These are phyloP conservation scores for Sphaerostilbella broomeana DNA, from an alignment of 2,329 filamentous ascomycete genomes.

Conservation along the genomic window DNA sequence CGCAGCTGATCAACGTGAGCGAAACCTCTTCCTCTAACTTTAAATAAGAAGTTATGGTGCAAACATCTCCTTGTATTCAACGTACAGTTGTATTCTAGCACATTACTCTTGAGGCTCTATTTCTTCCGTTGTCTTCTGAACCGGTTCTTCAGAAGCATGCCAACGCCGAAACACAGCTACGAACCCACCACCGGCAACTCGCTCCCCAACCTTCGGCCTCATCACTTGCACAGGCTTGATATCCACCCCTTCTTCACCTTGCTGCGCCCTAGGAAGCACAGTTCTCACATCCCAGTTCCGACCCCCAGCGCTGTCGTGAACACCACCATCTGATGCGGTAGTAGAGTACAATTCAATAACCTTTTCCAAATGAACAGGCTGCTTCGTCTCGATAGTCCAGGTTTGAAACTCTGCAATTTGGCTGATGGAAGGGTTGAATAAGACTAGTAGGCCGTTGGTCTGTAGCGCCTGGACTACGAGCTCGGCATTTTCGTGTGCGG, in stretches of 20 bases:
- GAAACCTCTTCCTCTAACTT: not conserved
- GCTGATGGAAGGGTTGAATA: slow-evolving; percentile 73
- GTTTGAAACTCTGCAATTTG: slow-evolving; percentile 59
- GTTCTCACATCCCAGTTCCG: slow-evolving; percentile 58
- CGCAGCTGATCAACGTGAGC: too few species aligned
- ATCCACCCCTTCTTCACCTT: slow-evolving; percentile 16
- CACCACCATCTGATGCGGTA: slow-evolving; percentile 33
- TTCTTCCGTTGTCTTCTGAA: slow-evolving; percentile 3
- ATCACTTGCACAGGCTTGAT: slow-evolving; percentile 31
- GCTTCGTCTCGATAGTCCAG: slow-evolving; percentile 41
- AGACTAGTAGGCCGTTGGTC: slow-evolving; percentile 56
- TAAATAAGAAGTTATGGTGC: not conserved
- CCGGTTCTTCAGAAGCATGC: slow-evolving; percentile 16
- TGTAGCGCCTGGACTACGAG: slow-evolving; percentile 52
- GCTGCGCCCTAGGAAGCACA: slow-evolving; percentile 27
- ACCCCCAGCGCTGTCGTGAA: slow-evolving; percentile 44
- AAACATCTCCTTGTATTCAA: not conserved
- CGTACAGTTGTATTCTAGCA: not conserved
- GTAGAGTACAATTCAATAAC: slow-evolving; percentile 51
- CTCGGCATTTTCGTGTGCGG: slow-evolving; percentile 42
- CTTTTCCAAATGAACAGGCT: slow-evolving; percentile 51
- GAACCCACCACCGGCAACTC: slow-evolving; percentile 35
- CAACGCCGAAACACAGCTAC: slow-evolving; percentile 32
- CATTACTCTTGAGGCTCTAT: slow-evolving; percentile 5
- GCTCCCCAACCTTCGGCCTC: slow-evolving; percentile 36